phyloP scores from a whole-genome alignment of 768 basidiomycete genomes.

The Russula earlei region DNA sequence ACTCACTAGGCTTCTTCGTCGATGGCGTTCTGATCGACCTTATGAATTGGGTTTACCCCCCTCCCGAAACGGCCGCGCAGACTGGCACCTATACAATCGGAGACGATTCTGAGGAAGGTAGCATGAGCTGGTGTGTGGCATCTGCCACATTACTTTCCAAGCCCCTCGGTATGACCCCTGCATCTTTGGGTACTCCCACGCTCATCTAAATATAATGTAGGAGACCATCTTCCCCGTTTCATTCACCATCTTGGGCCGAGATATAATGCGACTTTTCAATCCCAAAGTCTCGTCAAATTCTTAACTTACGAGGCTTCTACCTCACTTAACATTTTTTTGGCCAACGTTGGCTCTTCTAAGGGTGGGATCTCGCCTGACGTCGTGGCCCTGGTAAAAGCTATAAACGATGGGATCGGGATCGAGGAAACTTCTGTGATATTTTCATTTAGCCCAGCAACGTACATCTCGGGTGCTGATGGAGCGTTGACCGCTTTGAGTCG shows the following conservation, averaged over 20 bases:
- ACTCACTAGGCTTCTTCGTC: constrained; percentile 53
- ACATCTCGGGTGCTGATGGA: constrained; percentile 4
- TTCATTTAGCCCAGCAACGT: constrained; percentile 30
- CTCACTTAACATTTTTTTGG: constrained; percentile 71
- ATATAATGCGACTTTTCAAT: constrained; percentile 70
- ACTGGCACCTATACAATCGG: constrained; percentile 46
- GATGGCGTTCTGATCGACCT: constrained; percentile 63
- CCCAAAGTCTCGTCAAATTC: constrained; percentile 57
- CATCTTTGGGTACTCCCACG: neutral
- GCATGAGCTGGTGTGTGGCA: constrained; percentile 59
- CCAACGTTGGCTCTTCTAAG: constrained; percentile 33
- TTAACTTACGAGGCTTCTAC: constrained; percentile 81
- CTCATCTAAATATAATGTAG: constrained; percentile 27
- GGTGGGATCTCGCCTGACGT: constrained; percentile 27
- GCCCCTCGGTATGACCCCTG: constrained; percentile 40
- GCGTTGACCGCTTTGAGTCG: constrained; percentile 6
- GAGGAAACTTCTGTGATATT: constrained; percentile 32
- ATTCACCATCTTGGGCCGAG: constrained; percentile 77
- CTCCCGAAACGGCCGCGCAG: constrained; percentile 31
- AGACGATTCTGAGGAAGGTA: constrained; percentile 34
- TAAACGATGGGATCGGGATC: constrained; percentile 41
- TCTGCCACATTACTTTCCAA: constrained; percentile 53
- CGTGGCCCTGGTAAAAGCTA: constrained; percentile 38
- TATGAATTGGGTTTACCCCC: constrained; percentile 57
- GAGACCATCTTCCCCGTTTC: constrained; percentile 61